phyloP scores from a whole-genome alignment of 805 yeast genomes.

The Myxozyma neotropica region DNA sequence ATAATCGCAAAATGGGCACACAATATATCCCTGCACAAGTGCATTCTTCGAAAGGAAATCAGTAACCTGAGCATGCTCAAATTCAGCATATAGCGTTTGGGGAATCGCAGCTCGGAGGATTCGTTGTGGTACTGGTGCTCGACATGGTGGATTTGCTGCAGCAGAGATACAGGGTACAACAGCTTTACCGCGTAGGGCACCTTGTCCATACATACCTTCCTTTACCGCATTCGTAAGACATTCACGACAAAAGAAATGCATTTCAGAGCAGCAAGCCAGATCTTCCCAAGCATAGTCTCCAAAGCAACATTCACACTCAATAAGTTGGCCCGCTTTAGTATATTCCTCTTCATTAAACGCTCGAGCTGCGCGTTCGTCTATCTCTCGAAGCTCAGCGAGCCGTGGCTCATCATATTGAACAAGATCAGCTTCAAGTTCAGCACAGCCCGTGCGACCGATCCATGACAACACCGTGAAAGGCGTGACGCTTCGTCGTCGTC shows the following conservation, averaged over 20 bases:
- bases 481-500: background rate
- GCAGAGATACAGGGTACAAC: conserved; percentile 31
- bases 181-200: conserved; percentile 28
- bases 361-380: conserved; percentile 25
- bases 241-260: conserved; percentile 30
- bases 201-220: conserved; percentile 33
- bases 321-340: conserved; percentile 18
- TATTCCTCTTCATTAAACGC: conserved; percentile 22
- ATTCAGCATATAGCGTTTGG: conserved; percentile 15
- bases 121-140: conserved; percentile 13
- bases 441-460: conserved; percentile 17
- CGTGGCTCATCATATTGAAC: conserved; percentile 12
- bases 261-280: conserved; percentile 30
- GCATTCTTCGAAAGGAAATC: conserved; percentile 22
- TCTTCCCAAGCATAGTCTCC: conserved; percentile 34
- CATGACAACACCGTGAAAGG: conserved; percentile 5
- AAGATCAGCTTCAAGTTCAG: conserved; percentile 27
- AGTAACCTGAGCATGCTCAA: conserved; percentile 23
- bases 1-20: conserved; percentile 31
- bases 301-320: conserved; percentile 35
- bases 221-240: conserved; percentile 23
- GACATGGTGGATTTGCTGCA: conserved; percentile 22
- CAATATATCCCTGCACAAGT: conserved; percentile 11
- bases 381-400: background rate
- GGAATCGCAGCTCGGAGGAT: conserved; percentile 22